These are phyloP conservation scores for Fusarium domesticum DNA, from an alignment of 2,329 filamentous ascomycete species.

Conservation along the genomic window DNA sequence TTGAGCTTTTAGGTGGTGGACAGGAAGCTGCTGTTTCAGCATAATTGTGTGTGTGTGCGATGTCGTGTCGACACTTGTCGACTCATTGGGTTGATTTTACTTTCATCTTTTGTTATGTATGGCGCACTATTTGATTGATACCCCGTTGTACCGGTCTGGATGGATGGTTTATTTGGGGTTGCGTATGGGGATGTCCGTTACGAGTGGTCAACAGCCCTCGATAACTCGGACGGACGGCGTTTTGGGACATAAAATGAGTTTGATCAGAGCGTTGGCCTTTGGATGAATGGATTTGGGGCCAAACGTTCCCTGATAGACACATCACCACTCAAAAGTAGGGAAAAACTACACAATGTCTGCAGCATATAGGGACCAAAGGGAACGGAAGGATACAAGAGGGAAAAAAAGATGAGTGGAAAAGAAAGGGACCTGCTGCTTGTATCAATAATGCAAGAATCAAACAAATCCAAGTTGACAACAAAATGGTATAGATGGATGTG, in stretches of 20 bases:
- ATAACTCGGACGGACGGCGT: slow-evolving; percentile 27
- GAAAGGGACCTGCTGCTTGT: slow-evolving; percentile 33
- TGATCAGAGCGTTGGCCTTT: slow-evolving; percentile 23
- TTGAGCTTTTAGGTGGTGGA: slow-evolving; percentile 74
- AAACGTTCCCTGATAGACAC: slow-evolving; percentile 41
- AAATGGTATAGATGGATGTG: slow-evolving; percentile 2
- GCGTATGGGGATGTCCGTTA: slow-evolving; percentile 13
- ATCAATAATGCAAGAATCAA: slow-evolving; percentile 24
- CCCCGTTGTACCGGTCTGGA: slow-evolving; percentile 28
- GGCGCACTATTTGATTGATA: slow-evolving; percentile 32
- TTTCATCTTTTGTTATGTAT: slow-evolving; percentile 21
- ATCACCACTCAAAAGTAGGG: slow-evolving; percentile 47
- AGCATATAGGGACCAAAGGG: slow-evolving; percentile 27
- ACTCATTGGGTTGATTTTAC: not conserved
- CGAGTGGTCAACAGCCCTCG: slow-evolving; percentile 19
- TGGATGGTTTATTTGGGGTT: slow-evolving; percentile 18
- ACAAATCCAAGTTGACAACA: slow-evolving; percentile 6
- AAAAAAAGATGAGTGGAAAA: slow-evolving; percentile 12
- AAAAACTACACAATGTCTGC: slow-evolving; percentile 28
- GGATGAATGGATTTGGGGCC: slow-evolving; percentile 26
- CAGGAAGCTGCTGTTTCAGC: slow-evolving; percentile 37
- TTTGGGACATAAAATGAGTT: slow-evolving; percentile 26
- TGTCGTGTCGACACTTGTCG: not conserved
- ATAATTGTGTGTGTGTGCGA: slow-evolving; percentile 1
- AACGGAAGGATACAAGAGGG: slow-evolving; percentile 17